Evolutionary conservation across 176 grass and related monocot genomes (phyloP).

Genomic region (Echinochloa phyllopogon): DNA sequence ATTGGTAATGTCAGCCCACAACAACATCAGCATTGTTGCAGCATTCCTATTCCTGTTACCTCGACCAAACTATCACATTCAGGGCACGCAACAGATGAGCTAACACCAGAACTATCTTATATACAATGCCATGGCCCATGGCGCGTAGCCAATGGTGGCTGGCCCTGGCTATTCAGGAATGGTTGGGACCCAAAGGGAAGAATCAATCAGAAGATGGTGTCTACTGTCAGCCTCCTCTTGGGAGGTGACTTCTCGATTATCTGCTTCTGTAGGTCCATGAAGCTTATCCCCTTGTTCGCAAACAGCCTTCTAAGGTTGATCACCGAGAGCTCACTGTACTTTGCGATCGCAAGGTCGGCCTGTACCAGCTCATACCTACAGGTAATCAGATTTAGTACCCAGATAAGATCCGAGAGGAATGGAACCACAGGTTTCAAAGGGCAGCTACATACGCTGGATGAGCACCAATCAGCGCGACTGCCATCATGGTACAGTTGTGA

Average conservation of each 20-base stretch:
- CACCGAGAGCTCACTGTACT: slow-evolving; percentile 79
- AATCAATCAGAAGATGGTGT: slow-evolving; percentile 63
- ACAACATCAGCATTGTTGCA: slow-evolving; percentile 19
- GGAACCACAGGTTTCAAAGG: neutral
- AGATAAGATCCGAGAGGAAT: neutral
- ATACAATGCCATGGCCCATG: slow-evolving; percentile 22
- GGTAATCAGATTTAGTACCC: neutral
- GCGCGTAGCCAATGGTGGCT: slow-evolving; percentile 4
- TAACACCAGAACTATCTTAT: slow-evolving; percentile 36
- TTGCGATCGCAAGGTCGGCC: slow-evolving; percentile 76
- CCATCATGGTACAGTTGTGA: slow-evolving; percentile 97
- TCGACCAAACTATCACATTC: neutral
- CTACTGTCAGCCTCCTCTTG: slow-evolving; percentile 68
- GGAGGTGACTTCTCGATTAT: slow-evolving; percentile 81
- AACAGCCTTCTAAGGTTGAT: slow-evolving; percentile 94
- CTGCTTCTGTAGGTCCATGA: slow-evolving; percentile 98
- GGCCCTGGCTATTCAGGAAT: slow-evolving; percentile 1
- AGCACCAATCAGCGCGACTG: slow-evolving; percentile 78
- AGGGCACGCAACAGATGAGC: neutral
- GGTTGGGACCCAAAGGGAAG: neutral
- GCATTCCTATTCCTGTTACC: slow-evolving; percentile 4
- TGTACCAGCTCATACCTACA: slow-evolving; percentile 88
- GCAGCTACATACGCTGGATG: slow-evolving; percentile 74
- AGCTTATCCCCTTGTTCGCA: slow-evolving; percentile 74
- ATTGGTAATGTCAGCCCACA: slow-evolving; percentile 27